Evolutionary conservation across 148 eudicot genomes (phyloP), one percentile per base, ranked within the genome.

Genomic region (Diospyros kaki): DNA sequence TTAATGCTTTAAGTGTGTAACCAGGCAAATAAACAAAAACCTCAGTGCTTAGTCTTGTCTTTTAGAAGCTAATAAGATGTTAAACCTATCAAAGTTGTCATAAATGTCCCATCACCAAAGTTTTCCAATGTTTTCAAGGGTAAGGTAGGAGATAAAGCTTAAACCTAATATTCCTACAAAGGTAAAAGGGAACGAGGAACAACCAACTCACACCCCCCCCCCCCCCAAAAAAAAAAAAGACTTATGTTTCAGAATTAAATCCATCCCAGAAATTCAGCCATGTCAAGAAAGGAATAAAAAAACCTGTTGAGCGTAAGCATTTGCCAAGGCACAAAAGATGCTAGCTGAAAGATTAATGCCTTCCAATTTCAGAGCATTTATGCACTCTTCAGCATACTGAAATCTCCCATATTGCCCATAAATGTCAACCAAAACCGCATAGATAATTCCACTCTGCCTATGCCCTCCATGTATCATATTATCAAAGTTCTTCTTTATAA

Each of bases 221-320:
- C 28, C 28, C 28, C 28, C 28, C 0, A 28, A 28, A 0, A 28
- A 28, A 28, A 28, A 0, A 28, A 28, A 48, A 48, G 8, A 48
- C 52, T 4, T 48, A 4, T 4, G 0, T 63, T 52, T 54, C 9
- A 18, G 12, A 74, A 52, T 63, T 52, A 4, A n/a, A 63, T 40
- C 39, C 52, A 52, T 14, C 14, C 42, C 12, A 39, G 69, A 64
- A 63, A 60, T 17, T 41, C 11, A 62, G 52, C 5, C 28, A 54
- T 50, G 13, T 4, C 69, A 50, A 64, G 17, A 52, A 61, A 61
- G 64, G 53, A 43, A 13, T 4, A 45, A 69, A 51, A 53, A 48
- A 71, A 92, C 98, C 94, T 87, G 98, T 79, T 92, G 93, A 58
- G 98, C 98, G 84, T 85, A 94, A 54, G 97, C 97, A 85, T 94